Evolutionary conservation across 2,329 filamentous ascomycete species (phyloP).

Genomic region (Diaporthe ilicicola): DNA sequence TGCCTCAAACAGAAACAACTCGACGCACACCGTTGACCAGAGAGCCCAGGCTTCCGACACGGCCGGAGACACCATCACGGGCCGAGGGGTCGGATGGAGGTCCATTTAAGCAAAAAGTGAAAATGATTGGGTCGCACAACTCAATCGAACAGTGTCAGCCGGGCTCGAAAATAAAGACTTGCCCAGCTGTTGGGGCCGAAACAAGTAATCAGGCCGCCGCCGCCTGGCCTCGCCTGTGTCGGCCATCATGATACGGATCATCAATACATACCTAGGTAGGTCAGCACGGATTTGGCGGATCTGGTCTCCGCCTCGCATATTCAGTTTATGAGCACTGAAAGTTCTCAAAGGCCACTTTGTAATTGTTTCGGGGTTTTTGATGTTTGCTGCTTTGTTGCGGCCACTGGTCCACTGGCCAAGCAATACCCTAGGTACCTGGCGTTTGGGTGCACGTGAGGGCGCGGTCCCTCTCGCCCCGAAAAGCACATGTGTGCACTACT

Average conservation of each 20-base stretch:
- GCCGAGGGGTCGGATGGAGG: neutral
- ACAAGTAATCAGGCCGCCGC: neutral
- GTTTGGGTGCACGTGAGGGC: no score
- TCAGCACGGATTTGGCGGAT: neutral
- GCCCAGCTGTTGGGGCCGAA: neutral
- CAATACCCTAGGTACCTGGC: no score
- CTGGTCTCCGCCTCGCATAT: neutral
- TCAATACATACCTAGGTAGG: no score
- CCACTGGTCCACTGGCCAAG: neutral
- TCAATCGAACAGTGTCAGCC: neutral
- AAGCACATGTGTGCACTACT: no score
- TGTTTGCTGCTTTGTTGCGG: neutral
- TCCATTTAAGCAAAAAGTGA: neutral
- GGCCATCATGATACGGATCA: neutral
- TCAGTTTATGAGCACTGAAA: neutral
- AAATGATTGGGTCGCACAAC: neutral
- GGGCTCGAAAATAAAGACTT: neutral
- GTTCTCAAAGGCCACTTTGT: neutral
- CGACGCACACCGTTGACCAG: neutral
- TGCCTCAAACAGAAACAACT: neutral
- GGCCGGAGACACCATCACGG: neutral
- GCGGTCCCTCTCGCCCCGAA: no score
- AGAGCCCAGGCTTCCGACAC: neutral
- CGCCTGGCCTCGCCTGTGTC: neutral
- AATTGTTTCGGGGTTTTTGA: neutral